Evolutionary conservation across 805 yeast genomes (phyloP).

Genomic region (Phaffomyces antillensis): DNA sequence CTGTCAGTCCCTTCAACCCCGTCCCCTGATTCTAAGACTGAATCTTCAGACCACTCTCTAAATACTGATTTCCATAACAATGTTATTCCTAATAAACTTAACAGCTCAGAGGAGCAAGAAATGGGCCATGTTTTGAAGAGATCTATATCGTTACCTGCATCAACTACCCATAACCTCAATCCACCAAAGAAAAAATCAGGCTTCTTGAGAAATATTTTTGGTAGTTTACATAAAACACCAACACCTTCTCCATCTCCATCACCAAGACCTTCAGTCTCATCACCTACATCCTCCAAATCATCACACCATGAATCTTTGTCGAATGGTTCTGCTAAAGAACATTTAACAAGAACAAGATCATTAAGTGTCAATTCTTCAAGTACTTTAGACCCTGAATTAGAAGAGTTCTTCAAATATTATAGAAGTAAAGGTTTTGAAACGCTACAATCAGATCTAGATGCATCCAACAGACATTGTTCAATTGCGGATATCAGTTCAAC

Average conservation of each 20-base stretch:
- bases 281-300: conserved; percentile 3
- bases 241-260: conserved; percentile 2
- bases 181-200: conserved; percentile 23
- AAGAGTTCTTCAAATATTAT: conserved; percentile 38
- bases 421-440: conserved; percentile 21
- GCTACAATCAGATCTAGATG: conserved; percentile 14
- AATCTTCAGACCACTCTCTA: not conserved
- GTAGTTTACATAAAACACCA: conserved; percentile 17
- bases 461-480: not conserved
- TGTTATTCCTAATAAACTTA: not conserved
- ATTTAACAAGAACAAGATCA: conserved; percentile 13
- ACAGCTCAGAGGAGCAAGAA: conserved; percentile 1
- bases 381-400: conserved; percentile 39
- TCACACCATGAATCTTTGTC: not conserved
- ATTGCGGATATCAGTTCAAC: not conserved
- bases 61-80: conserved; percentile 3
- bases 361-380: conserved; percentile 4
- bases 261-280: conserved; percentile 8
- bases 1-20: not conserved
- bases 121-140: conserved; percentile 17
- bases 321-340: not conserved
- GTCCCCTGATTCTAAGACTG: too few relatives aligned
- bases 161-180: conserved; percentile 5
- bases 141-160: conserved; percentile 27
- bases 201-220: conserved; percentile 30